phyloP scores from a whole-genome alignment of 106 monocot genomes.

The Allium sativum region DNA sequence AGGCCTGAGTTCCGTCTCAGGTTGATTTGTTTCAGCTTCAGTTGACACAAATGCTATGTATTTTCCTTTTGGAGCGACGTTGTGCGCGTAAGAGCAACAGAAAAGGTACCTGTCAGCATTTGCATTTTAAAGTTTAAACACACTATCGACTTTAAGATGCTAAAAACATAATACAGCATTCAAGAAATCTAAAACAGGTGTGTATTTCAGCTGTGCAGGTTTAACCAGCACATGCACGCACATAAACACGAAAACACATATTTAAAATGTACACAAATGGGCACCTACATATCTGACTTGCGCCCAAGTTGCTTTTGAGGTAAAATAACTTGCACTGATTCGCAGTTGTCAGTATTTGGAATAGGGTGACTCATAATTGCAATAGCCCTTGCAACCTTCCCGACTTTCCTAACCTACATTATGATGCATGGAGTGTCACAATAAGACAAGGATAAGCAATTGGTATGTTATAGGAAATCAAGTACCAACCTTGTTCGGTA shows the following conservation, averaged over 20 bases:
- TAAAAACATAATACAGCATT: too few relatives aligned
- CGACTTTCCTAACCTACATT: constrained; percentile 65
- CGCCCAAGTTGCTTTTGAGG: constrained; percentile 93
- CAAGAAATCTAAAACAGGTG: too few relatives aligned
- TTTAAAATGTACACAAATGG: background rate
- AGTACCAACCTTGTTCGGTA: constrained; percentile 61
- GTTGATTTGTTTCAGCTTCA: constrained; percentile 85
- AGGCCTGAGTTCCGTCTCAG: constrained; percentile 58
- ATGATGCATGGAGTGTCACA: too few relatives aligned
- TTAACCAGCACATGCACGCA: too few relatives aligned
- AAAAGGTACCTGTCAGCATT: constrained; percentile 71
- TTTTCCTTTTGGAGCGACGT: constrained; percentile 89
- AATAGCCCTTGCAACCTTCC: constrained; percentile 92
- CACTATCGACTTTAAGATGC: too few relatives aligned
- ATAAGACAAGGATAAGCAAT: too few relatives aligned
- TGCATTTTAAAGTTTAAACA: too few relatives aligned
- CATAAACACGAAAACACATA: background rate
- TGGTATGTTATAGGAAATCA: background rate
- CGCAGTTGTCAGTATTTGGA: constrained; percentile 70
- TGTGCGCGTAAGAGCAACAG: constrained; percentile 90
- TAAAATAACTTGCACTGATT: constrained; percentile 87
- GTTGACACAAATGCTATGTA: constrained; percentile 94
- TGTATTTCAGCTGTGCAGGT: too few relatives aligned
- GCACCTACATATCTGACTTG: constrained; percentile 81
- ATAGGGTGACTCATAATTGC: constrained; percentile 99